Base-by-base conservation (phyloP, 176 grass and related monocot genomes). In the Chloris gayana region DNA sequence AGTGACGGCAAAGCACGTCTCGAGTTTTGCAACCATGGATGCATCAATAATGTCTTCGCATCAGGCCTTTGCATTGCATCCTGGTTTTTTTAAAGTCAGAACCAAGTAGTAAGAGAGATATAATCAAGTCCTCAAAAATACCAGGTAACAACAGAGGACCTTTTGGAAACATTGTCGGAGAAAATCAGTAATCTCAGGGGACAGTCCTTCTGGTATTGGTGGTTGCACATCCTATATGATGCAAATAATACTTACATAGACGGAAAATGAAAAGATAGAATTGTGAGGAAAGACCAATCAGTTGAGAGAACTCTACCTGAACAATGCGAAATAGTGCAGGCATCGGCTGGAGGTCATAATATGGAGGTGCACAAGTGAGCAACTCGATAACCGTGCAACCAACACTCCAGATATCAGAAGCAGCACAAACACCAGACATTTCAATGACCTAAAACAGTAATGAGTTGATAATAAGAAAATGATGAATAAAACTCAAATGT, bases 351-450 rank as follows among this genome's bases (percentile, higher is more conserved):
- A 99, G 92, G 60, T 99, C 96, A 76, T 99, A 99, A 80, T 99
- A 99, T 70, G 96, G 96, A 15, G 96, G 96, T 32, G 88, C 87
- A 89, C 96, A 99, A 45, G 96, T 99, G 47, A 99, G 90, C 46
- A 99, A 67, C 78, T 99, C 96, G 86, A 99, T 99, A 68, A 99
- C 93, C 51, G 96, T 99, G 86, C 96, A 99, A 26, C 96, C 96
- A 78, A 99, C 96, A 91, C 96, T 99, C 96, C 96, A 99, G 73
- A 99, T 95, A 89, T 99, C 96, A 64, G 96, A 99, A 51, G 96
- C 96, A 59, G 96, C 90, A 53, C 88, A 99, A 84, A 99, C 96
- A 74, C 96, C 92, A 77, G 96, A 93, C 96, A 99, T 93, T 88
- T 95, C 96, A 26, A 99, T 99, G 63, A 99, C 96, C 96, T 99